Base-by-base conservation (phyloP, 179 eudicot genomes). In the Vitellaria paradoxa region DNA sequence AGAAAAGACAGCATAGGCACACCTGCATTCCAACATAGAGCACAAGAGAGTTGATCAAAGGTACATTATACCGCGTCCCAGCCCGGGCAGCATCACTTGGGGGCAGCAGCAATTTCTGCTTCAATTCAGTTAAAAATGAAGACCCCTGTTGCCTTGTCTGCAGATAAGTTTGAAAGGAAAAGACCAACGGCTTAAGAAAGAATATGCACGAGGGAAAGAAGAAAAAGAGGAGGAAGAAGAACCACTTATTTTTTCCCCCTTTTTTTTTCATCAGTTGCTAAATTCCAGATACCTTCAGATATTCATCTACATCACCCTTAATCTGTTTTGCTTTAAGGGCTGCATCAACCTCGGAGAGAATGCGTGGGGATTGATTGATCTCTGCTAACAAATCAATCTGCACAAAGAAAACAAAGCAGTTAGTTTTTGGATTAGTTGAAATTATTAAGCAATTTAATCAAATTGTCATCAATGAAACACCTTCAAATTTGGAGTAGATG, bases 401-500 rank as follows among this genome's bases (percentile, higher is more conserved):
- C 60, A 61, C 9, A 53, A 46, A 20, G 18, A 11, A 76, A 68
- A n/a, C 37, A 45, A 2, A 62, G 57, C 70, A 63, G 65, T 63
- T 50, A 9, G 24, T 64, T 62, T 2, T 15, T 2, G 13, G 40
- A 55, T 64, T 9, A 70, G 60, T 74, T 71, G 21, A 37, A 18
- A 21, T 46, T n/a, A 20, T 17, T 6, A 56, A 24, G 40, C 7
- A 56, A 46, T 66, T 45, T 55, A 49, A 24, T 21, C 11, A 45
- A 45, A 20, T 24, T 37, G 61, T 61, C 45, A 65, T 20, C 50
- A 69, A 14, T 30, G 9, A 69, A 5, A 20, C 57, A 96, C 94
- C 97, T 94, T 96, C 83, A 94, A 83, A 83, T 96, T 94, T 64
- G 99, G 98, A 82, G 98, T 96, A 53, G 97, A 92, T 62, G 99